These are phyloP conservation scores for Entelexis sorbosivorans DNA, from an alignment of 1,139 yeast species.

Conservation along the genomic window DNA sequence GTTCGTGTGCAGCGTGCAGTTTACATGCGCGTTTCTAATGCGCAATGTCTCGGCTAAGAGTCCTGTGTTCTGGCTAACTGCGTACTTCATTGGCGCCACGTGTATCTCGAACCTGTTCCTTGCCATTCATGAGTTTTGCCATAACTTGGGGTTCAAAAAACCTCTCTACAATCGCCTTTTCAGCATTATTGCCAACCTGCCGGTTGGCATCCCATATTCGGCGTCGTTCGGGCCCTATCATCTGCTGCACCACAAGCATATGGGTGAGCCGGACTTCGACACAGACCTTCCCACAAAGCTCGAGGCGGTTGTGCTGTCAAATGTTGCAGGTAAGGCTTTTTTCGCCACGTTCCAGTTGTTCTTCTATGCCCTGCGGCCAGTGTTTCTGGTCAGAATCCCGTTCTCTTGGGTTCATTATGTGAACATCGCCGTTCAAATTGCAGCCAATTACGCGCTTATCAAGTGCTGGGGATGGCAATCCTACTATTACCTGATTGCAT, in stretches of 20 bases:
- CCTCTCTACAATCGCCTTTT: conserved; percentile 69
- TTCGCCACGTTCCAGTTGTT: conserved; percentile 83
- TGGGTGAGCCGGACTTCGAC: conserved; percentile 78
- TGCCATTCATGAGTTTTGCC: conserved; percentile 81
- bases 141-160: conserved; percentile 72
- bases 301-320: conserved; percentile 65
- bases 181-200: conserved; percentile 66
- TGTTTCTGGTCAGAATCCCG: conserved; percentile 66
- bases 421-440: conserved; percentile 52
- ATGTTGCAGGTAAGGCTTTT: conserved; percentile 75
- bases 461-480: conserved; percentile 53
- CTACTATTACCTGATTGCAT: conserved; percentile 54
- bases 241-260: conserved; percentile 77
- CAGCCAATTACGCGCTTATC: conserved; percentile 48
- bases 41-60: conserved; percentile 45
- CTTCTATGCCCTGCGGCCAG: conserved; percentile 82
- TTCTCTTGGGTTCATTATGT: conserved; percentile 65
- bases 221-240: conserved; percentile 91
- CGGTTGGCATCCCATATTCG: conserved; percentile 81
- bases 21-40: conserved; percentile 49
- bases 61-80: conserved; percentile 48
- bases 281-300: conserved; percentile 75
- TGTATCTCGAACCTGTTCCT: conserved; percentile 72
- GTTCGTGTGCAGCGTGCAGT: conserved; percentile 54
- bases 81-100: conserved; percentile 78